Evolutionary conservation across 2,329 filamentous ascomycete species (phyloP), one percentile per base, ranked within the genome.

Genomic region (Calycina herbarum): DNA sequence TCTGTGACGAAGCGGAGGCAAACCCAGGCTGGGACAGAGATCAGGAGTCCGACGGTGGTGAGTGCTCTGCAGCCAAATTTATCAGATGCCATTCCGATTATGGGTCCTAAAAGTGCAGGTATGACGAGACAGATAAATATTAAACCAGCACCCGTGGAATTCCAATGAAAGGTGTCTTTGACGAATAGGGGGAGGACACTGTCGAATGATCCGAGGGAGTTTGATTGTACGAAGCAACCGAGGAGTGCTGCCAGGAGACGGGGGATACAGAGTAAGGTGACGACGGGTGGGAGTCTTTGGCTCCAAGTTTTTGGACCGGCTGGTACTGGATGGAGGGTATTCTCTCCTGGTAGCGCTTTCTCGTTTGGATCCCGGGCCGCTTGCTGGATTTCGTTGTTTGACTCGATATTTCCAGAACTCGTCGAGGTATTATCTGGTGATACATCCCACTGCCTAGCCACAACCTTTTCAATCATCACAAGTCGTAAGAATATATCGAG

Each of bases 1-100:
- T 85, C 77, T 0, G 81, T 79, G 2, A 93, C 85, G 66, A 91
- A 83, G 2, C 89, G 85, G 11, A 93, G 78, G 38, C 89, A 83
- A 3, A 90, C 82, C 24, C 90, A 79, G 38, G 86, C 79, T 0
- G 89, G 89, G 4, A 85, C 76, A 0, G 81, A 78, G 10, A 83
- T 71, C 1, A 86, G 72, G 67, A 92, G 89, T 0, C 87, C 89
- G 0, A 79, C 74, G 0, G 86, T 80, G 0, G 86, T 82, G 17
- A 86, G 83, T 76, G 86, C 87, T 40, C 86, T 82, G 0, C 87
- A 82, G 20, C 89, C 89, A 69, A 86, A 85, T 54, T 76, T 77
- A 68, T 83, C 81, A 0, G 77, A 74, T 13, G 82, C 68, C 75
- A 77, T 78, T 17, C 84, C 87, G 1, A 86, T 81, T 0, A 87